Evolutionary conservation across 2,329 filamentous ascomycete species (phyloP).

Genomic region (Arachnopeziza araneosa): DNA sequence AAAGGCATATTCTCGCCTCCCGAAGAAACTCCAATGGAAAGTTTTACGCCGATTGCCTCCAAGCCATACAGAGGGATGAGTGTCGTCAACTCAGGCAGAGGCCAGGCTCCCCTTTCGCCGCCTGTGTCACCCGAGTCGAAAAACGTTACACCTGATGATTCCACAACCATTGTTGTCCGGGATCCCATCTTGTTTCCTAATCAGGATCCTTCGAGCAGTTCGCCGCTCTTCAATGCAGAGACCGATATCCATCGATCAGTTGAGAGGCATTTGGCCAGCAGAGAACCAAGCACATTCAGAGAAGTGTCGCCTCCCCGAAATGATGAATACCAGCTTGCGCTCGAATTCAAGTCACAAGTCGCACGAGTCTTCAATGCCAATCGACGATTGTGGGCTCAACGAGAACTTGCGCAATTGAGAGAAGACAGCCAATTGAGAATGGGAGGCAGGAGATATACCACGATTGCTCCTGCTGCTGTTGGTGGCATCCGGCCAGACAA

Average conservation of each 20-base stretch:
- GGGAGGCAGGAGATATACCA: constrained; percentile 19
- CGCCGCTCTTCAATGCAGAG: constrained; percentile 46
- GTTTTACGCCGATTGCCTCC: constrained; percentile 34
- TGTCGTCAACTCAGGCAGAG: constrained; percentile 35
- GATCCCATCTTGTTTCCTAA: constrained; percentile 58
- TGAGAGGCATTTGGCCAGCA: constrained; percentile 34
- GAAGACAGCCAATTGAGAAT: constrained; percentile 22
- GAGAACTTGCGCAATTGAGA: constrained; percentile 26
- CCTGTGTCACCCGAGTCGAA: constrained; percentile 49
- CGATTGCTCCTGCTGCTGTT: constrained; percentile 25
- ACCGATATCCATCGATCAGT: constrained; percentile 43
- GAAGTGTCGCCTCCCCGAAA: constrained; percentile 41
- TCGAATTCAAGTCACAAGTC: constrained; percentile 49
- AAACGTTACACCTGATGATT: constrained; percentile 16
- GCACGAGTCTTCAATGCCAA: constrained; percentile 32
- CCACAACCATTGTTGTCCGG: constrained; percentile 33
- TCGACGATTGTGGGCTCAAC: constrained; percentile 20
- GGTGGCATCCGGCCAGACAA: constrained; percentile 6
- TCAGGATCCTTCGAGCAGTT: constrained; percentile 37
- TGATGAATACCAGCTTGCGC: constrained; percentile 48
- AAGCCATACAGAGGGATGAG: constrained; percentile 24
- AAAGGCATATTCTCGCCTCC: constrained; percentile 54
- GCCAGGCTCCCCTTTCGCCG: constrained; percentile 44
- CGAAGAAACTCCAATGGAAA: constrained; percentile 48
- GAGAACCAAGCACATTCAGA: constrained; percentile 33